These are phyloP conservation scores for Aeschynomene evenia DNA, from an alignment of 306 rosid genomes.

Conservation along the genomic window DNA sequence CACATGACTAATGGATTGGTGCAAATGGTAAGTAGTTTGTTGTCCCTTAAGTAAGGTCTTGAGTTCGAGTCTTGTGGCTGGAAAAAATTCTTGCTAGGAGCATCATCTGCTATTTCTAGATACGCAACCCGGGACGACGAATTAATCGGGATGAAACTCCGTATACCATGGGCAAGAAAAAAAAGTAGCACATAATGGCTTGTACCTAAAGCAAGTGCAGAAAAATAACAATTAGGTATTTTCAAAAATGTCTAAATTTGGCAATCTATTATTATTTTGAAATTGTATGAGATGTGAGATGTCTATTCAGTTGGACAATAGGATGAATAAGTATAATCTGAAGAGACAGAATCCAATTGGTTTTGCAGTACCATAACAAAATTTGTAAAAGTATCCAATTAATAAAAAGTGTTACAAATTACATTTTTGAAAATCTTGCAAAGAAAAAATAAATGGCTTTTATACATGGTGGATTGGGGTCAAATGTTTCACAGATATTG, in stretches of 20 bases:
- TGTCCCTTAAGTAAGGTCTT: too few relatives aligned
- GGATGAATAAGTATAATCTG: too few relatives aligned
- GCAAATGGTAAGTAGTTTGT: too few relatives aligned
- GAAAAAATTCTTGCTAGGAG: too few relatives aligned
- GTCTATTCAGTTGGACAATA: background rate
- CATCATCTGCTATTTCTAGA: too few relatives aligned
- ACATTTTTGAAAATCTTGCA: background rate
- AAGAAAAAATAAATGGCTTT: background rate
- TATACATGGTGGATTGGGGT: background rate
- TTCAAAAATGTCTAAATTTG: background rate
- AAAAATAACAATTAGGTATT: background rate
- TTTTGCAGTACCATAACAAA: background rate
- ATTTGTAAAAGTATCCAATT: background rate
- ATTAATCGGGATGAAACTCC: too few relatives aligned
- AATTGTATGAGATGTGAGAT: background rate
- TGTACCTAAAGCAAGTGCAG: constrained; percentile 29
- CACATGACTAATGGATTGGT: too few relatives aligned
- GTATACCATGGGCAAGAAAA: too few relatives aligned
- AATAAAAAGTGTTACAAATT: too few relatives aligned
- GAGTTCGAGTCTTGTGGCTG: too few relatives aligned
- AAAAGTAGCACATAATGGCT: constrained; percentile 30
- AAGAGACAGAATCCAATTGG: too few relatives aligned
- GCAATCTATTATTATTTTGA: background rate
- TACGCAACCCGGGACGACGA: too few relatives aligned
- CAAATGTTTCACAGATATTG: background rate